phyloP scores from a whole-genome alignment of 371 early-diverging fungal species.

The Saksenaea oblongispora region DNA sequence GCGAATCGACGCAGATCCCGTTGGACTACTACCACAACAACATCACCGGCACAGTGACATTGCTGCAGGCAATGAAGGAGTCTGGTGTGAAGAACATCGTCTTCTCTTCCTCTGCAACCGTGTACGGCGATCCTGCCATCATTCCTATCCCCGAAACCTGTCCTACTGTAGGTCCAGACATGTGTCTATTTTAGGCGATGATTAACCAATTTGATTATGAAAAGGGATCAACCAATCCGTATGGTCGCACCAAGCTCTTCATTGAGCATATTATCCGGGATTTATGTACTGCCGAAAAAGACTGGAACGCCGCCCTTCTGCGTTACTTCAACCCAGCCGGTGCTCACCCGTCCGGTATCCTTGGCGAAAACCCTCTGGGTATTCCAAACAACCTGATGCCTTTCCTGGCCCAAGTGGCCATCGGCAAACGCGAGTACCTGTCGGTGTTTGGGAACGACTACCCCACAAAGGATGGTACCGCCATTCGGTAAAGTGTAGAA shows the following conservation, averaged over 20 bases:
- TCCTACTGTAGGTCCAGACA: conserved; percentile 40
- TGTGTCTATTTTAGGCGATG: conserved; percentile 5
- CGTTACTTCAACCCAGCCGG: conserved; percentile 93
- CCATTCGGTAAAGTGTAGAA: conserved; percentile 61
- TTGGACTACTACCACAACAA: conserved; percentile 78
- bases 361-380: conserved; percentile 87
- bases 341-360: conserved; percentile 82
- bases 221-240: conserved; percentile 74
- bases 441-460: conserved; percentile 86
- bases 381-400: conserved; percentile 91
- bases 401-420: conserved; percentile 78
- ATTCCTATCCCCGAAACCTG: conserved; percentile 59
- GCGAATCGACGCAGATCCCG: conserved; percentile 70
- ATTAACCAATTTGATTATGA: neutral
- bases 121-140: conserved; percentile 61
- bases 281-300: conserved; percentile 59
- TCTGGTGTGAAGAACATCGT: conserved; percentile 68
- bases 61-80: conserved; percentile 68
- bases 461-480: conserved; percentile 86
- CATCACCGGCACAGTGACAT: conserved; percentile 67
- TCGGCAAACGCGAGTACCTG: conserved; percentile 72
- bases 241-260: conserved; percentile 86
- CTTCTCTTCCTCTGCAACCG: conserved; percentile 82
- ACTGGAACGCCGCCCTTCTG: conserved; percentile 75
- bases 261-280: conserved; percentile 83